Evolutionary conservation across 2,329 filamentous ascomycete genomes (phyloP).

Genomic region (Colletotrichum sojae): DNA sequence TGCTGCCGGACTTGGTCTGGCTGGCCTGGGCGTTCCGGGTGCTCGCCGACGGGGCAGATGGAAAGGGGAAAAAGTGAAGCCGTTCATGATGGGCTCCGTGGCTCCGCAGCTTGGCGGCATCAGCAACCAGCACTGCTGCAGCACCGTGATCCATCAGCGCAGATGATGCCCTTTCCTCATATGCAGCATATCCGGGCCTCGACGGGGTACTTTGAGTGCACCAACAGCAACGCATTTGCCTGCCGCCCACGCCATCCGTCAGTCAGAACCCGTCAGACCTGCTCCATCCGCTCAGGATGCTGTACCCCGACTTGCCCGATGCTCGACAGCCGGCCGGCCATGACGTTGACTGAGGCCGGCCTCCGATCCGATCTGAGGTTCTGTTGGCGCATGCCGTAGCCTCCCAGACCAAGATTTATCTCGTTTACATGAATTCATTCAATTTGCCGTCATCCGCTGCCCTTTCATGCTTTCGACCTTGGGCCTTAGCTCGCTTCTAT

Average conservation of each 20-base stretch:
- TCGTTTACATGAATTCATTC: constrained; percentile 31
- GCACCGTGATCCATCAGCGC: constrained; percentile 4
- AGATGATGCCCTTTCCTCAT: no score
- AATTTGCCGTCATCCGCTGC: constrained; percentile 1
- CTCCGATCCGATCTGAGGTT: constrained; percentile 22
- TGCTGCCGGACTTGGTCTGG: constrained; percentile 30
- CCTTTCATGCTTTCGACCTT: constrained; percentile 1
- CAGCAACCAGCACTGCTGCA: constrained; percentile 16
- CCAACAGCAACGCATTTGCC: neutral
- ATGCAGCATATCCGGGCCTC: constrained; percentile 8
- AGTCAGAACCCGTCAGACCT: neutral
- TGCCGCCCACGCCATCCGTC: neutral
- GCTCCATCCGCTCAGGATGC: neutral
- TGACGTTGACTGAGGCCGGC: constrained; percentile 25
- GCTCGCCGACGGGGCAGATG: constrained; percentile 22
- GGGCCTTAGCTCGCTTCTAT: constrained; percentile 22
- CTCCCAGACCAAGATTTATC: neutral
- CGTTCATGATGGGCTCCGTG: constrained; percentile 27
- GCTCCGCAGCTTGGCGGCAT: constrained; percentile 33
- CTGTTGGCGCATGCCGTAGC: constrained; percentile 5
- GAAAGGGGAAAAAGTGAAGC: constrained; percentile 19
- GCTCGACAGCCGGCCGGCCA: constrained; percentile 9
- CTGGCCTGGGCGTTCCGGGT: constrained; percentile 24
- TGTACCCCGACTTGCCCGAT: constrained; percentile 22
- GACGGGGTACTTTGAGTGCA: neutral